Percentiles rank a stretch among this genome's conserved stretches.
Evolutionary conservation across 2,329 filamentous ascomycete genomes (phyloP).

Genomic region (Bipolaris oryzae): DNA sequence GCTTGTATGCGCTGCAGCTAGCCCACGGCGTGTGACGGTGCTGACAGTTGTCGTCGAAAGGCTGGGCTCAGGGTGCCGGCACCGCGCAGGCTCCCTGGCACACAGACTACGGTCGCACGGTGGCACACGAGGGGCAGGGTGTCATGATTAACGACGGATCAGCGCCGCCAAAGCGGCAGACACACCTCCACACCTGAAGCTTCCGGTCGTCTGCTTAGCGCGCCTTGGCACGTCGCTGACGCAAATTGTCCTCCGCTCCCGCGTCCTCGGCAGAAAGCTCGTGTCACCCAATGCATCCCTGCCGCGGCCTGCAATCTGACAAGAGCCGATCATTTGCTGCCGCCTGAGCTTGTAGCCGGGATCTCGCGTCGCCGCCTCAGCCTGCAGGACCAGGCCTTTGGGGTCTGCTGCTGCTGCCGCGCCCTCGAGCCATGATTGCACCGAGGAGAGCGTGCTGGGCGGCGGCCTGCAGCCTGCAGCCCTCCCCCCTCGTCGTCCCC

Average conservation of each 20-base stretch:
- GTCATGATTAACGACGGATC: conserved; percentile 28
- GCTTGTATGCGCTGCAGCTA: conserved; percentile 1
- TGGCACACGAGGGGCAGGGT: conserved; percentile 22
- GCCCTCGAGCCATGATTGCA: conserved; percentile 21
- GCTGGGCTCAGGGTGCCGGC: conserved; percentile 16
- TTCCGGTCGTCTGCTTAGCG: conserved; percentile 43
- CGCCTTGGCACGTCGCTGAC: conserved; percentile 36
- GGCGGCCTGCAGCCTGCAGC: neutral
- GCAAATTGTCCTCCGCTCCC: conserved; percentile 43
- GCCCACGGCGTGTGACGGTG: conserved; percentile 3
- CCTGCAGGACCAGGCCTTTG: conserved; percentile 42
- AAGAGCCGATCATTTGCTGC: conserved; percentile 40
- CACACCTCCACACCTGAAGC: conserved; percentile 41
- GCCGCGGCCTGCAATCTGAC: conserved; percentile 36
- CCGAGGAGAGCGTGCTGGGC: conserved; percentile 11
- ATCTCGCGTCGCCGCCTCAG: conserved; percentile 28
- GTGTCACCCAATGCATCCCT: conserved; percentile 40
- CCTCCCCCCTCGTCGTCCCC: conserved; percentile 1
- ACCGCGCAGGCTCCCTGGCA: conserved; percentile 20
- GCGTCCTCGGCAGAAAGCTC: conserved; percentile 41
- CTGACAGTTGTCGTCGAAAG: conserved; percentile 11
- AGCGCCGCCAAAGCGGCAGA: conserved; percentile 27
- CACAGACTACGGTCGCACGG: conserved; percentile 15
- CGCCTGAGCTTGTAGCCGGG: conserved; percentile 37
- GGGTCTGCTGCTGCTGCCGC: conserved; percentile 24